Percentiles rank a stretch among this genome's conserved stretches.
Evolutionary conservation across 1,284 basidiomycete genomes (phyloP).

Genomic region (Ustilago sp.): DNA sequence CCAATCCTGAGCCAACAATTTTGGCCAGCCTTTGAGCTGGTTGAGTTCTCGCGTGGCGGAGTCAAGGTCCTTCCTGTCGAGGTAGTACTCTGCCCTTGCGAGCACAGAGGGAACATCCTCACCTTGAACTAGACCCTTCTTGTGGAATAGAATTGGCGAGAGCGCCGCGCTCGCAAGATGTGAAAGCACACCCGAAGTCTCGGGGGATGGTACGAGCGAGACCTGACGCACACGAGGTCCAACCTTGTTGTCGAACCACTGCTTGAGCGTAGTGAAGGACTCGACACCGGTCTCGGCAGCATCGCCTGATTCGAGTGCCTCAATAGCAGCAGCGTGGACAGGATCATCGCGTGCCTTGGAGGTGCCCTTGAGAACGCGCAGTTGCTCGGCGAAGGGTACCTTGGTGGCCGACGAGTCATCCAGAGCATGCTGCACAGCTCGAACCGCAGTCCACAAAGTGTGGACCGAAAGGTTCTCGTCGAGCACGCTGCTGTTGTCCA

Average conservation of each 20-base stretch:
- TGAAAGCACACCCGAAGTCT: conserved; percentile 84
- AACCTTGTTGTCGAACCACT: conserved; percentile 89
- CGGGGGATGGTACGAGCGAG: conserved; percentile 81
- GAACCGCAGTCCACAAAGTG: conserved; percentile 73
- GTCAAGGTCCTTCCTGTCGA: conserved; percentile 93
- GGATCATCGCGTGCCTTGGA: conserved; percentile 75
- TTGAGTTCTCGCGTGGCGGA: conserved; percentile 91
- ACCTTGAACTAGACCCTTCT: conserved; percentile 78
- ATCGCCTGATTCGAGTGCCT: conserved; percentile 75
- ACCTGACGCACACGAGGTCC: conserved; percentile 86
- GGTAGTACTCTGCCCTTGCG: conserved; percentile 87
- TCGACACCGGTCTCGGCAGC: conserved; percentile 85
- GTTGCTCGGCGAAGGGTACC: conserved; percentile 88
- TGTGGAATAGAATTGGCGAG: conserved; percentile 82
- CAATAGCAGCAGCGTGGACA: conserved; percentile 56
- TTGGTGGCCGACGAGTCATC: conserved; percentile 76
- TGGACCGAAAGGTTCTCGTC: conserved; percentile 90
- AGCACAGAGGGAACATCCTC: conserved; percentile 87
- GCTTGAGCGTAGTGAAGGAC: conserved; percentile 85
- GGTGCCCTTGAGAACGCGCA: conserved; percentile 80
- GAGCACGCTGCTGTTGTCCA: conserved; percentile 88
- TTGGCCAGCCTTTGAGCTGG: conserved; percentile 83
- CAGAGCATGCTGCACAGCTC: conserved; percentile 58
- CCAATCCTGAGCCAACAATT: conserved; percentile 87
- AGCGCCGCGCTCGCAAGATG: conserved; percentile 85